Percentiles rank a stretch among this genome's conserved stretches.
phyloP scores from a whole-genome alignment of 495 filamentous ascomycete species.

The Schizothecium vesticola region DNA sequence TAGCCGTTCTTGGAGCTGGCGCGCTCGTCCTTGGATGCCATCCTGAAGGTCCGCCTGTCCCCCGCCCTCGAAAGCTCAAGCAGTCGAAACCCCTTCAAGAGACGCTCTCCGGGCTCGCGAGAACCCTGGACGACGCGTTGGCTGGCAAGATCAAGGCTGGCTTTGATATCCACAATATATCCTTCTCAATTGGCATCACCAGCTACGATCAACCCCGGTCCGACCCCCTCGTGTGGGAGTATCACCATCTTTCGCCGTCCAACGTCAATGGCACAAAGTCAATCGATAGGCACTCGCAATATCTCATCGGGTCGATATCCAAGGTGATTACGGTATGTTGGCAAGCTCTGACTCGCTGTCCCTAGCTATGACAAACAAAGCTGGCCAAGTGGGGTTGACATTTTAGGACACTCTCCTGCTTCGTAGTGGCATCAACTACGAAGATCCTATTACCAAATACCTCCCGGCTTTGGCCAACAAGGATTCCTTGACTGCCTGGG shows the following conservation, averaged over 20 bases:
- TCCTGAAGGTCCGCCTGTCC: conserved; percentile 11
- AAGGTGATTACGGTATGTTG: conserved; percentile 5
- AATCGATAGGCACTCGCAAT: too few species aligned
- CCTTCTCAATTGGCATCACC: conserved; percentile 15
- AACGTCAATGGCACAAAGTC: conserved; percentile 29
- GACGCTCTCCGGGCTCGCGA: conserved; percentile 1
- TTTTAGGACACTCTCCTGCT: conserved; percentile 25
- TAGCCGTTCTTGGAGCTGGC: background rate
- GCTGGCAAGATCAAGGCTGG: conserved; percentile 12
- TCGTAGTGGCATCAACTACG: conserved; percentile 24
- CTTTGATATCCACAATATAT: conserved; percentile 14
- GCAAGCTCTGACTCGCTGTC: too few species aligned
- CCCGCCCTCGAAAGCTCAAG: conserved; percentile 12
- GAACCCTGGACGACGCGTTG: conserved; percentile 7
- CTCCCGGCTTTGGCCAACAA: conserved; percentile 38
- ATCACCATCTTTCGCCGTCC: conserved; percentile 23
- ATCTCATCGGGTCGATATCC: too few species aligned
- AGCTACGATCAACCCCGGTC: conserved; percentile 2
- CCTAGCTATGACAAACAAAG: too few species aligned
- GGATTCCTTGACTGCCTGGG: conserved; percentile 36
- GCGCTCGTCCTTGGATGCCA: conserved; percentile 10
- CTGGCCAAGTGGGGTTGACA: too few species aligned
- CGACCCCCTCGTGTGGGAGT: conserved; percentile 23
- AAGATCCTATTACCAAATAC: conserved; percentile 36
- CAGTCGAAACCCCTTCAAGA: conserved; percentile 4